Conservation (phyloP, 176 grass and related monocot species). For the Dactylis glomerata region DNA sequence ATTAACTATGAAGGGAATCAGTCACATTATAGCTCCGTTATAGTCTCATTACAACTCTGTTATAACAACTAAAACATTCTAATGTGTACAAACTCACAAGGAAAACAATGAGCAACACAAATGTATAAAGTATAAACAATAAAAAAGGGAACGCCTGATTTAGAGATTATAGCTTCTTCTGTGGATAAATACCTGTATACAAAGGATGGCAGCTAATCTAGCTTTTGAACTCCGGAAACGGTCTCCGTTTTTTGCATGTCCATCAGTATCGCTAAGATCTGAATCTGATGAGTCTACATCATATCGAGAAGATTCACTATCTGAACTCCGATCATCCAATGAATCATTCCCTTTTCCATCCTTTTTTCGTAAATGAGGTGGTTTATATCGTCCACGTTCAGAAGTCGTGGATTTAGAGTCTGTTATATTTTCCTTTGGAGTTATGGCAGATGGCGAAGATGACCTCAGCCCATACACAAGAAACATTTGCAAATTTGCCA, state of each 20-base stretch:
- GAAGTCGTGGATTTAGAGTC: slow-evolving; percentile 27
- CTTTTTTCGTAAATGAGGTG: slow-evolving; percentile 79
- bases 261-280: slow-evolving; percentile 89
- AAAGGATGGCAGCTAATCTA: slow-evolving; percentile 77
- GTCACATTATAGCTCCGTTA: slow-evolving; percentile 2
- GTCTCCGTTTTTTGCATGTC: slow-evolving; percentile 59
- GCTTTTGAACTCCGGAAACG: slow-evolving; percentile 79
- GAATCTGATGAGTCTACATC: slow-evolving; percentile 90
- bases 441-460: slow-evolving; percentile 29
- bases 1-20: not conserved
- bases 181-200: slow-evolving; percentile 69
- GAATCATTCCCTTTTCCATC: slow-evolving; percentile 34
- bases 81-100: not conserved
- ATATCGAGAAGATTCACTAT: slow-evolving; percentile 67
- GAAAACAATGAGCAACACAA: slow-evolving; percentile 5
- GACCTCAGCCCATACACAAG: slow-evolving; percentile 77
- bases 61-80: not conserved
- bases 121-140: slow-evolving; percentile 16
- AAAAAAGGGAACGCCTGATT: not conserved
- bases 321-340: slow-evolving; percentile 52
- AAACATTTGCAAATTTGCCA: slow-evolving; percentile 78
- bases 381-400: slow-evolving; percentile 56
- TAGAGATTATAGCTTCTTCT: not conserved
- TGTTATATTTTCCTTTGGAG: slow-evolving; percentile 43
- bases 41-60: slow-evolving; percentile 6